phyloP scores from a whole-genome alignment of 2,329 filamentous ascomycete species.

The Falciphora oryzae region DNA sequence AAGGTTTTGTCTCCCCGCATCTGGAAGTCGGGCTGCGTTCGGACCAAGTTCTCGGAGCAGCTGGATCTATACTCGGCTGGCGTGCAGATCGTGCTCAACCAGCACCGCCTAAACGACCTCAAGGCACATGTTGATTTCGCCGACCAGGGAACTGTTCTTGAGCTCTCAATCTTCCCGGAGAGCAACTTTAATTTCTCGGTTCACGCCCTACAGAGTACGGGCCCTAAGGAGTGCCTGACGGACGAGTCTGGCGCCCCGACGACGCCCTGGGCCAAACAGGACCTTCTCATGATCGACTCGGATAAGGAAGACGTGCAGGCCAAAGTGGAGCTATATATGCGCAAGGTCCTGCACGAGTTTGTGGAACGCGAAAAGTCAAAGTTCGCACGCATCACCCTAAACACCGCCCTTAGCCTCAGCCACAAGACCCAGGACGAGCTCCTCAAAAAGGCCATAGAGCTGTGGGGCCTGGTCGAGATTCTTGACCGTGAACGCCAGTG shows the following conservation, averaged over 20 bases:
- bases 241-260: constrained; percentile 5
- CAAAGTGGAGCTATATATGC: constrained; percentile 56
- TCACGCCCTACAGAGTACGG: constrained; percentile 34
- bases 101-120: constrained; percentile 50
- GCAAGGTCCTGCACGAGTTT: constrained; percentile 50
- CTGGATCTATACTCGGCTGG: constrained; percentile 59
- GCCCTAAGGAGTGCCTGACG: constrained; percentile 20
- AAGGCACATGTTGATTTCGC: constrained; percentile 45
- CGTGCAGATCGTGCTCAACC: constrained; percentile 56
- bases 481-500: constrained; percentile 60
- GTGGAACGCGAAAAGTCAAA: constrained; percentile 54
- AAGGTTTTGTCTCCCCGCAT: constrained; percentile 58
- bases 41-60: constrained; percentile 56
- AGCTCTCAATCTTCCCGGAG: constrained; percentile 53
- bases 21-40: constrained; percentile 60
- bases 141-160: constrained; percentile 44
- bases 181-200: constrained; percentile 37
- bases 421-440: constrained; percentile 45
- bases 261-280: constrained; percentile 7
- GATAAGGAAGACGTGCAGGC: constrained; percentile 54
- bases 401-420: constrained; percentile 41
- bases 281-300: constrained; percentile 52
- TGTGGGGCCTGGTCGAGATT: constrained; percentile 61
- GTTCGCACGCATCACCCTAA: constrained; percentile 54
- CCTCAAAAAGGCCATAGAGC: constrained; percentile 52